phyloP scores from a whole-genome alignment of 305 asterid species.

The Fraxinus nigra region DNA sequence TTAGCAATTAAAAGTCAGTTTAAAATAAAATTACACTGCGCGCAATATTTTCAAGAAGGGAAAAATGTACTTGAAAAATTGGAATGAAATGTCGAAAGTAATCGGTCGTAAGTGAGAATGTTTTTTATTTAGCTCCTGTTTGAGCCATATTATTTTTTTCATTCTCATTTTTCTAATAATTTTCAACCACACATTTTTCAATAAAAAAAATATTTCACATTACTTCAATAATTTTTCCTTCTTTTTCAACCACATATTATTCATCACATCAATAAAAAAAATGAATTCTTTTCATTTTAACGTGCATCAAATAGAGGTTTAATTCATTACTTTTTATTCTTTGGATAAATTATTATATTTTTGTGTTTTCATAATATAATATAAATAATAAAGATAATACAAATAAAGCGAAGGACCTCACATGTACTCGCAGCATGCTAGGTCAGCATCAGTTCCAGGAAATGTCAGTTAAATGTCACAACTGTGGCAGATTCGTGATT shows the following conservation, averaged over 20 bases:
- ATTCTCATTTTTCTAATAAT: no score
- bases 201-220: no score
- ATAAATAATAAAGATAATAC: not conserved
- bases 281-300: no score
- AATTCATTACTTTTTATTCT: not conserved
- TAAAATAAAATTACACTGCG: not conserved
- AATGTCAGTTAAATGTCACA: conserved; percentile 4
- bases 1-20: not conserved
- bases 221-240: no score
- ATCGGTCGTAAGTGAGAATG: no score
- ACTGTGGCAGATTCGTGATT: conserved; percentile 31
- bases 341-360: not conserved
- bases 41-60: no score
- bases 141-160: no score
- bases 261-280: no score
- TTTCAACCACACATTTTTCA: no score
- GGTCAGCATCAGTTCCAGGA: conserved; percentile 1
- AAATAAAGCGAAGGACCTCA: not conserved
- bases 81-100: not conserved
- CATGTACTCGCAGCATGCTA: not conserved
- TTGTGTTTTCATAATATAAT: not conserved
- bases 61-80: not conserved
- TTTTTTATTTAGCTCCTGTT: no score
- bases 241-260: no score
- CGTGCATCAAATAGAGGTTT: no score